Evolutionary conservation across 2,329 filamentous ascomycete genomes (phyloP).

Genomic region (Monosporascus sp.): DNA sequence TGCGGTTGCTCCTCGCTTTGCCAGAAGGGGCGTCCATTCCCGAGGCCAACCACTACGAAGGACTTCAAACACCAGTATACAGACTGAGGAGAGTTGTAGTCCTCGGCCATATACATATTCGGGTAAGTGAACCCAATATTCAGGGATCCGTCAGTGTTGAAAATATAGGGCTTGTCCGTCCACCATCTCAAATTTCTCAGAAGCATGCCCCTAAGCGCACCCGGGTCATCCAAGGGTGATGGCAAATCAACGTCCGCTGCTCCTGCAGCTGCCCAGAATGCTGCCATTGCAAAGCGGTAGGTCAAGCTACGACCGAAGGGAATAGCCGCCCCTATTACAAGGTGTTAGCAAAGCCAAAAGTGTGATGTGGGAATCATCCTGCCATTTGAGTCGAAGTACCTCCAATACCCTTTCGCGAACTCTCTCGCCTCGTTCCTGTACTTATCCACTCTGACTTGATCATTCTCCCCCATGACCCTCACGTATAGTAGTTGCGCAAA

Average conservation of each 20-base stretch:
- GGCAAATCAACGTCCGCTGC: conserved; percentile 37
- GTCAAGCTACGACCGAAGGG: conserved; percentile 48
- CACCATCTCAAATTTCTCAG: conserved; percentile 48
- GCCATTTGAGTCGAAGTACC: conserved; percentile 44
- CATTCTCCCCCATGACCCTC: conserved; percentile 37
- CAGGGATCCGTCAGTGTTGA: conserved; percentile 43
- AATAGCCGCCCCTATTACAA: conserved; percentile 39
- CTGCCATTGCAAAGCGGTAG: conserved; percentile 46
- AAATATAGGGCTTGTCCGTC: conserved; percentile 38
- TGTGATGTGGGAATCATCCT: background rate
- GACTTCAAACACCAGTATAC: conserved; percentile 51
- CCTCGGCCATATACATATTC: conserved; percentile 52
- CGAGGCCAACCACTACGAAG: conserved; percentile 37
- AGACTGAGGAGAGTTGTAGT: conserved; percentile 54
- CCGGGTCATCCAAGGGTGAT: conserved; percentile 30
- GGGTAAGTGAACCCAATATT: conserved; percentile 36
- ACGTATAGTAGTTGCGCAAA: conserved; percentile 44
- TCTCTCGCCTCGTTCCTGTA: conserved; percentile 35
- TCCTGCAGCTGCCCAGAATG: conserved; percentile 42
- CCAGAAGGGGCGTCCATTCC: conserved; percentile 40
- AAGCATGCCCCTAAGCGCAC: conserved; percentile 42
- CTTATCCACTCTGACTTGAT: conserved; percentile 29
- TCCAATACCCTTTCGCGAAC: conserved; percentile 39
- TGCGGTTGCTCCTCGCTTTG: conserved; percentile 30
- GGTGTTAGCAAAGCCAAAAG: background rate